Evolutionary conservation across 2,329 filamentous ascomycete species (phyloP), one percentile per base, ranked within the genome.

Genomic region (Scedosporium apiospermum): DNA sequence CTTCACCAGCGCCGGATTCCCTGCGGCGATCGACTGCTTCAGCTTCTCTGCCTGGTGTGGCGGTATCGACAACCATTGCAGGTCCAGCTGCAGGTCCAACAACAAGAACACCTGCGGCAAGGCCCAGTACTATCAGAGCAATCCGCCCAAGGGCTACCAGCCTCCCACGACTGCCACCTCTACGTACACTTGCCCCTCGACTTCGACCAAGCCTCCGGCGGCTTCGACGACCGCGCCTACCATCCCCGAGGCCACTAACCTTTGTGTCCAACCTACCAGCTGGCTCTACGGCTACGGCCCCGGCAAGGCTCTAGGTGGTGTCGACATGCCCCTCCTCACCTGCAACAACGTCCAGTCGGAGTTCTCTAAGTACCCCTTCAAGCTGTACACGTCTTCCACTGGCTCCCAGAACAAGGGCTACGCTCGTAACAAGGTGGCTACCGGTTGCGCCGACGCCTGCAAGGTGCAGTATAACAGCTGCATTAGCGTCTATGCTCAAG

Each of bases 261-360:
- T 84, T 68, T 84, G 82, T 77, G 73, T 70, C 42, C 80, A 84
- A 71, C 78, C 82, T n/a, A 71, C 74, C 61, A 80, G 75, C 73
- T 81, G 83, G 67, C 80, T 81, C 70, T 83, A 81, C 67, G 86
- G 85, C 61, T 93, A 92, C 69, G 85, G 83, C 1, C 86, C 88
- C 1, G 83, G 87, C 42, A 86, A 76, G 60, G 77, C 80, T 2
- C 79, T 83, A 16, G 82, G 80, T 58, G 77, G 74, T 64, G 82
- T 85, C 61, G 71, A 74, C 23, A 72, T 84, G 61, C 82, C 82
- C 57, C 71, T 81, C 62, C 76, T 84, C 38, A 79, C 77, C 26
- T 85, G 82, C 75, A 85, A 83, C 71, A 81, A 84, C 66, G 66
- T 79, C 49, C 69, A 73, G 64, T 63, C 65, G 6, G 78, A 82